phyloP scores from a whole-genome alignment of 1,284 basidiomycete species.

The Rhodotorula sp. region DNA sequence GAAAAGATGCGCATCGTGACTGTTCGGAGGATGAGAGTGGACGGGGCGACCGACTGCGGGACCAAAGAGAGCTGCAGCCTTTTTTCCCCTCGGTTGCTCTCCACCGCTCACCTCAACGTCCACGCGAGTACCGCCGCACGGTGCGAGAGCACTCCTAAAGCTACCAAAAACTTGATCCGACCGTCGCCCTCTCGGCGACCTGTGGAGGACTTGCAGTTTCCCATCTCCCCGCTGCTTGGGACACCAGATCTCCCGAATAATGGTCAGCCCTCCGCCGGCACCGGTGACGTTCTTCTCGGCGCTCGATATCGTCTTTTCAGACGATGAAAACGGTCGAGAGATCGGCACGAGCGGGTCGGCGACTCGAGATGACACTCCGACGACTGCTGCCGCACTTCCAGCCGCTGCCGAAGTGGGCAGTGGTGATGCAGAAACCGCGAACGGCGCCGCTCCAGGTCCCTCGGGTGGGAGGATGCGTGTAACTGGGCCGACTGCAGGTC shows the following conservation, averaged over 20 bases:
- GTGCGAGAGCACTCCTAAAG: not conserved
- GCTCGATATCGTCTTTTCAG: conserved; percentile 20
- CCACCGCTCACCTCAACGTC: not conserved
- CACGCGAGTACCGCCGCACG: not conserved
- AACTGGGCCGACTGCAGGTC: conserved; percentile 10
- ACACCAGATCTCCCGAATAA: not conserved
- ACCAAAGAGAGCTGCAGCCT: not conserved
- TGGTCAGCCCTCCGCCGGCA: conserved; percentile 9
- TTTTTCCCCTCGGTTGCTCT: not conserved
- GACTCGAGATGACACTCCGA: not conserved
- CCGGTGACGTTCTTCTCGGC: conserved; percentile 16
- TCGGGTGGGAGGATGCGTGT: conserved; percentile 3
- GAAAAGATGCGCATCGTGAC: too few species aligned
- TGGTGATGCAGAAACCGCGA: not conserved
- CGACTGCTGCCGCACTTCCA: not conserved
- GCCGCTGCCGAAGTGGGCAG: not conserved
- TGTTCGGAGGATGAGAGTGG: too few species aligned
- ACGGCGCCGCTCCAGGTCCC: not conserved
- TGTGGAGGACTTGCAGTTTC: not conserved
- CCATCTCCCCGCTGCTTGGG: not conserved
- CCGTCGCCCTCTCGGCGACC: not conserved
- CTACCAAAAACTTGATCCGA: not conserved
- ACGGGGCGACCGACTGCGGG: too few species aligned
- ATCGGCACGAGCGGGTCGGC: not conserved
- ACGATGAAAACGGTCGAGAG: conserved; percentile 11